Conservation (phyloP, 2,329 filamentous ascomycete species). For the Penicillium brasilianum region DNA sequence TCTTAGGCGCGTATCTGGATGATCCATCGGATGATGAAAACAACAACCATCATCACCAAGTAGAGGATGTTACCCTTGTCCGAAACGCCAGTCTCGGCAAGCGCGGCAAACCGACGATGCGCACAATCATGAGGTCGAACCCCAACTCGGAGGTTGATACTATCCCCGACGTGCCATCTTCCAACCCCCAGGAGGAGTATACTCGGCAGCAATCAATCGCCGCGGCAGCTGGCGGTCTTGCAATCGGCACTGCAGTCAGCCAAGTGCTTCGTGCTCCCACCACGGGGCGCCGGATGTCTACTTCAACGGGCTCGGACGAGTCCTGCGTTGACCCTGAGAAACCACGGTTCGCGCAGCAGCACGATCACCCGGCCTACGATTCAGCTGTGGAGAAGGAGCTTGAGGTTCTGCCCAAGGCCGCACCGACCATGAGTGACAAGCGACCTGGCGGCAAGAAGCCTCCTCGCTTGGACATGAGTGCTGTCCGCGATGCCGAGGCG, state of each 20-base stretch:
- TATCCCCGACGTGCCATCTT: conserved; percentile 19
- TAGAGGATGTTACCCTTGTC: conserved; percentile 38
- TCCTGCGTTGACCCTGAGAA: conserved; percentile 39
- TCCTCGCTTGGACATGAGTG: conserved; percentile 79
- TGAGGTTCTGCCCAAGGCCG: conserved; percentile 33
- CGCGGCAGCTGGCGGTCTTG: conserved; percentile 2
- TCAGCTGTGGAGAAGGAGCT: conserved; percentile 33
- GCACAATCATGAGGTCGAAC: conserved; percentile 44
- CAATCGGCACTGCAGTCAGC: conserved; percentile 8
- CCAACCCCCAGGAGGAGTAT: conserved; percentile 12
- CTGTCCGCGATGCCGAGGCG: conserved; percentile 78
- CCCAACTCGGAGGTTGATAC: conserved; percentile 27
- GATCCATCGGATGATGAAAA: conserved; percentile 34
- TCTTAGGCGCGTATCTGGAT: conserved; percentile 46
- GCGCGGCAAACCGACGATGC: conserved; percentile 47
- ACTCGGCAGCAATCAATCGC: conserved; percentile 1
- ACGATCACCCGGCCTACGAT: conserved; percentile 19
- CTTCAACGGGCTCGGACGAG: conserved; percentile 30
- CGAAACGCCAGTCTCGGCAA: conserved; percentile 52
- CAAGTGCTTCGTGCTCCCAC: conserved; percentile 14
- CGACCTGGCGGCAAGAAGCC: conserved; percentile 56
- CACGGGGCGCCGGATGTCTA: conserved; percentile 18
- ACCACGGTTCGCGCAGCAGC: conserved; percentile 34
- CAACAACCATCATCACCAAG: conserved; percentile 20
- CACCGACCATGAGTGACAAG: conserved; percentile 48